Evolutionary conservation across 2,329 filamentous ascomycete genomes (phyloP), one percentile per base, ranked within the genome.

Genomic region (Fusarium proliferatum): DNA sequence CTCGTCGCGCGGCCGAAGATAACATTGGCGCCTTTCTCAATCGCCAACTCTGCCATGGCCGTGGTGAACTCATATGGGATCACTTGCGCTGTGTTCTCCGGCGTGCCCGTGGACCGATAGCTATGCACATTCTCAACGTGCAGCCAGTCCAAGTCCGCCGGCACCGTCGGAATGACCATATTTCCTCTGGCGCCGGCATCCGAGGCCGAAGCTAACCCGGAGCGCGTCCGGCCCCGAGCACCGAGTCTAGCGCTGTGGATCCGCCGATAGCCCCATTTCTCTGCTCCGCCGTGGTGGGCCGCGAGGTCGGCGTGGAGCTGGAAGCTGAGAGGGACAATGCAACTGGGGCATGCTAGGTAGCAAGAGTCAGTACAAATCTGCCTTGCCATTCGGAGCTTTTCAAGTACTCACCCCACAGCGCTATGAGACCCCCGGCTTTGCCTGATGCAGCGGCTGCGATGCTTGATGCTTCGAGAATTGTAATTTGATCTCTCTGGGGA

Each of bases 261-360:
- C 16, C 42, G 42, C n/a, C 42, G 42, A 45, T 45, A 45, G 42
- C 42, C 42, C 42, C 42, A 45, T 45, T 26, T 45, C 10, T 17
- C 42, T 2, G n/a, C 42, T 45, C 42, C 42, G n/a, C 1, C 10
- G 42, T 45, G 42, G n/a, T 26, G 10, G 42, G 42, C 42, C 10
- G 42, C 42, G n/a, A 45, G 42, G 42, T 45, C 42, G 16, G 42
- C 42, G 42, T 45, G 42, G 42, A 45, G 42, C 42, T 45, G 42
- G n/a, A 45, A 45, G 42, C 42, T 45, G n/a, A 45, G 42, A 45
- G 42, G 42, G n/a, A 45, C 42, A n/a, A 45, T 12, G 16, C 42
- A 45, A 12, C 42, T 45, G 42, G 42, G 42, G 16, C 12, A 17
- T 45, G 42, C 42, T 45, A 9, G n/a, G 15, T 4, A 16, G n/a